A percentile compares a stretch with the other conserved stretches of the same genome.
Evolutionary conservation across 257 asterid genomes (phyloP).

Genomic region (Leptodermis oblonga): DNA sequence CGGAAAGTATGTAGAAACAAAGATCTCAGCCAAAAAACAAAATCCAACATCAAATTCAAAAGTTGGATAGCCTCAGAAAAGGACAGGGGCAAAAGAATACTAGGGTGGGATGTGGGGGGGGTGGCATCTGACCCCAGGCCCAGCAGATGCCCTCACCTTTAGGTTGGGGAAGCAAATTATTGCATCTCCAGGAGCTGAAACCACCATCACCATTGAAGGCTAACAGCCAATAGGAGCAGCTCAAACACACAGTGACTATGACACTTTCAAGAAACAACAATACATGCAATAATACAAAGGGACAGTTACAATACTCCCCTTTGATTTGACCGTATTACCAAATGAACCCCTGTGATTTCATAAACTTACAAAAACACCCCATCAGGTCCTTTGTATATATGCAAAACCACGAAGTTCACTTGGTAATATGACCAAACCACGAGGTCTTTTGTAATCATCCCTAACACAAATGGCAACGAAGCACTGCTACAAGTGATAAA

Average conservation of each 20-base stretch:
- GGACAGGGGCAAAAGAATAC: not conserved
- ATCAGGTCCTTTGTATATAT: too few species aligned
- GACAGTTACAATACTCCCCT: too few species aligned
- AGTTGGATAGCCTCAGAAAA: not conserved
- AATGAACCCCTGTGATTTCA: too few species aligned
- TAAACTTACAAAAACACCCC: too few species aligned
- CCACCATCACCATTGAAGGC: not conserved
- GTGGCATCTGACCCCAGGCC: not conserved
- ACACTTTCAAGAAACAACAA: not conserved
- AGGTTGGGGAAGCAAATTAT: not conserved
- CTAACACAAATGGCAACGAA: not conserved
- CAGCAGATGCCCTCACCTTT: not conserved
- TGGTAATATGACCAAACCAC: too few species aligned
- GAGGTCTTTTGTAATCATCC: too few species aligned
- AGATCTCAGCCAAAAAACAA: constrained; percentile 1
- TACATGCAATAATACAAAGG: too few species aligned
- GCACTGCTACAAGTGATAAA: not conserved
- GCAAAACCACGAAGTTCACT: too few species aligned
- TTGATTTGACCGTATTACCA: too few species aligned
- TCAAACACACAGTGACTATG: not conserved
- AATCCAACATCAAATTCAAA: not conserved
- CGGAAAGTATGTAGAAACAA: constrained; percentile 28
- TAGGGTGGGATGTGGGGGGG: too few species aligned
- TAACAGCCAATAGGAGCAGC: not conserved
- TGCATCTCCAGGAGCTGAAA: not conserved